Evolutionary conservation across 306 rosid genomes (phyloP), one percentile per base, ranked within the genome.

Genomic region (Dalbergia cochinchinensis): DNA sequence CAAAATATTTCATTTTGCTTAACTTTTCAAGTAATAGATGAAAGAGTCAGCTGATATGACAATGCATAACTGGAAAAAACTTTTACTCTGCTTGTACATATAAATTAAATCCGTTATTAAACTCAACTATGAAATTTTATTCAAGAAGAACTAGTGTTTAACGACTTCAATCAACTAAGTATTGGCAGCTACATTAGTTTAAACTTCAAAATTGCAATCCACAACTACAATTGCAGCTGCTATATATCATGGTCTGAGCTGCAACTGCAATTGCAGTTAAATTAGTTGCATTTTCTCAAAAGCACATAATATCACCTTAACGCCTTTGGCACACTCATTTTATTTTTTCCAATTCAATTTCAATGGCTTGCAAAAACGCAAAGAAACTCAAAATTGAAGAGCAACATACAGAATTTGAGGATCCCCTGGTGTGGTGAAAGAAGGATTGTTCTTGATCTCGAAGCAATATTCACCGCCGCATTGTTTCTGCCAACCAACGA

Each of bases 381-480:
- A 11, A 8, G 20, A 54, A n/a, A n/a, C 4, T 55, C 2, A 65
- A 44, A 80, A 74, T 37, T 51, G 4, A 74, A 22, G 57, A 39
- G 34, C 1, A 72, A 83, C 92, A 1, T 88, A 94, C 97, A 83
- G 75, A 71, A 94, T 89, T 80, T 88, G 91, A n/a, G 91, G 85
- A 86, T 85, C 85, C 58, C 87, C 87, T 2, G 3, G 81, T 54
- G 22, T 74, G 48, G 65, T 45, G 58, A 74, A 90, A 47, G 90
- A 81, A 66, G 91, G 94, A 86, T 87, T 80, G 73, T 92, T 92
- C 77, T 76, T 85, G 33, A 94, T 89, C 77, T 79, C 62, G 74
- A 92, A 94, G 78, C 98, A 92, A 68, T 85, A 90, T 47, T 83
- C 87, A 19, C 86, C 92, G 6, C 92, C 94, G 71, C 96, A 92